Conservation (phyloP, 1,284 basidiomycete genomes). For the Taiwanofungus camphoratus region DNA sequence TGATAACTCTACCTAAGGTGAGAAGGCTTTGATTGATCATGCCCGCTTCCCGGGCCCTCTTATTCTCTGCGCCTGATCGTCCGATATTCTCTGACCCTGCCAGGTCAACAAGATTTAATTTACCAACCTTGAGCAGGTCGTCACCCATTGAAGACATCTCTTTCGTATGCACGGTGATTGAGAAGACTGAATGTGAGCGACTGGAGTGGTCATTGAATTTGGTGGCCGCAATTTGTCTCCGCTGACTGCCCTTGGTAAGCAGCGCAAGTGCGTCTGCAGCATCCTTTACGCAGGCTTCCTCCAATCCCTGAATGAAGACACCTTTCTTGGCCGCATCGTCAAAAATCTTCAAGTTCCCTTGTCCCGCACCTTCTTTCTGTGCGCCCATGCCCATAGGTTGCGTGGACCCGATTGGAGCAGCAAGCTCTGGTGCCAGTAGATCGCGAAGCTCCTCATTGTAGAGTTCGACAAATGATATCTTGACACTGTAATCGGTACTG, state of each 20-base stretch:
- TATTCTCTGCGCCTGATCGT: constrained; percentile 92
- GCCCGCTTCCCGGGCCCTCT: constrained; percentile 92
- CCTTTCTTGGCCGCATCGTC: constrained; percentile 87
- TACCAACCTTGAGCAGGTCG: constrained; percentile 89
- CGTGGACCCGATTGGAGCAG: constrained; percentile 50
- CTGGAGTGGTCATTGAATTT: constrained; percentile 98
- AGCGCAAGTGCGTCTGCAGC: constrained; percentile 83
- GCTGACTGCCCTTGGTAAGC: constrained; percentile 83
- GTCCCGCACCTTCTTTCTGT: constrained; percentile 36
- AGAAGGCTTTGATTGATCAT: constrained; percentile 99
- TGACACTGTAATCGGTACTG: constrained; percentile 85
- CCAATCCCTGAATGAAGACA: constrained; percentile 91
- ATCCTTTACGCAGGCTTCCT: constrained; percentile 84
- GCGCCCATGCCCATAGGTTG: constrained; percentile 68
- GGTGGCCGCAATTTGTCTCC: constrained; percentile 92
- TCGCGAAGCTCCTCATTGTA: constrained; percentile 99
- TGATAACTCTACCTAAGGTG: constrained; percentile 95
- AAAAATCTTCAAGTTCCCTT: constrained; percentile 78
- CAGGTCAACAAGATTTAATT: constrained; percentile 95
- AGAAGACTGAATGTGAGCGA: constrained; percentile 98
- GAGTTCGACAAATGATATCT: constrained; percentile 93
- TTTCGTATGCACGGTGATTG: constrained; percentile 91
- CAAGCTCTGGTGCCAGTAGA: constrained; percentile 72
- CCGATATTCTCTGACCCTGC: constrained; percentile 99
- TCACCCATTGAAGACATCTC: constrained; percentile 78